Percentiles rank a stretch among this genome's conserved stretches.
Evolutionary conservation across 1,139 yeast genomes (phyloP).

Genomic region (Taiozyma onychis): DNA sequence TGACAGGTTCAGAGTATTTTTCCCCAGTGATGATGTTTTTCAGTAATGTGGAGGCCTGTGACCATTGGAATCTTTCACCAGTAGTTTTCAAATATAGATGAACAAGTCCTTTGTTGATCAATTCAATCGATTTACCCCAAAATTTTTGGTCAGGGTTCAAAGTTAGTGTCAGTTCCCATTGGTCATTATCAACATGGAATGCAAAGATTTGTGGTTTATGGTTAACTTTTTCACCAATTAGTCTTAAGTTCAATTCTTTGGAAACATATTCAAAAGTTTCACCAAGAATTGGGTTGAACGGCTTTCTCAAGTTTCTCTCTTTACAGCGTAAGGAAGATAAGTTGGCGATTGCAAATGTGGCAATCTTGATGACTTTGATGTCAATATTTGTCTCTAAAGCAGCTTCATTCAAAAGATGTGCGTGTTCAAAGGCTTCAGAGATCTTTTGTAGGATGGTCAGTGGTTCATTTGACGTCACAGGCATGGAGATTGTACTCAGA

Average conservation of each 20-base stretch:
- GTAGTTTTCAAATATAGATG: constrained; percentile 49
- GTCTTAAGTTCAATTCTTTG: constrained; percentile 66
- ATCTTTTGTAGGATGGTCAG: constrained; percentile 72
- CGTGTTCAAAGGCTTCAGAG: constrained; percentile 75
- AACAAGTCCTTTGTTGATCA: constrained; percentile 67
- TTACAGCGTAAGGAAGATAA: constrained; percentile 68
- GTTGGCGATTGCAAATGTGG: constrained; percentile 77
- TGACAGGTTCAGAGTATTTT: constrained; percentile 85
- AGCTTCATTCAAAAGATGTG: constrained; percentile 61
- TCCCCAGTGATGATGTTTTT: constrained; percentile 93
- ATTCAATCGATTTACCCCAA: constrained; percentile 92
- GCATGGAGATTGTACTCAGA: constrained; percentile 82
- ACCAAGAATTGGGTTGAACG: constrained; percentile 87
- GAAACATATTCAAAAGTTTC: constrained; percentile 83
- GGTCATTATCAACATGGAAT: constrained; percentile 60
- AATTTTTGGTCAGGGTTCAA: constrained; percentile 84
- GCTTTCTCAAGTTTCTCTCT: constrained; percentile 75
- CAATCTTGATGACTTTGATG: constrained; percentile 60
- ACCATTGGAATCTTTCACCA: constrained; percentile 75
- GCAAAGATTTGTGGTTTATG: constrained; percentile 86
- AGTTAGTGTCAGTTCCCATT: constrained; percentile 74
- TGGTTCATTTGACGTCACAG: constrained; percentile 92
- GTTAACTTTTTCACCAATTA: constrained; percentile 70
- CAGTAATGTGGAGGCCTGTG: constrained; percentile 75
- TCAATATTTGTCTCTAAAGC: constrained; percentile 39